These are phyloP conservation scores for Moniliophthora roreri DNA, from an alignment of 1,284 basidiomycete genomes.

Conservation along the genomic window DNA sequence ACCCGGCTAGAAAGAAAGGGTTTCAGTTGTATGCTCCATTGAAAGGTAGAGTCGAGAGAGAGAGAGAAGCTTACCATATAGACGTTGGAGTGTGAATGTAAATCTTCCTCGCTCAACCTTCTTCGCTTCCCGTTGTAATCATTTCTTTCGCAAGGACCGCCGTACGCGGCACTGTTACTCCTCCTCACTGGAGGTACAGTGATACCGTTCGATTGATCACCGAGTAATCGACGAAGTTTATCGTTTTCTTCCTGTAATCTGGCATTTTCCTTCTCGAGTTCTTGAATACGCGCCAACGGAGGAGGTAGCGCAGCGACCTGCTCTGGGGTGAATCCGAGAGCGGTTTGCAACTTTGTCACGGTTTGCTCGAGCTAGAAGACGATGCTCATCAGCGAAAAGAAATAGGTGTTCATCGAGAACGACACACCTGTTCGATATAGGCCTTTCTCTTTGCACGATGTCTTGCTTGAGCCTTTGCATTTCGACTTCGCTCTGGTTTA, in stretches of 20 bases:
- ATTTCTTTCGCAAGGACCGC: slow-evolving; percentile 35
- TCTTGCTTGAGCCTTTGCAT: slow-evolving; percentile 86
- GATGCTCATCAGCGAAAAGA: slow-evolving; percentile 6
- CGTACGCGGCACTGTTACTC: neutral
- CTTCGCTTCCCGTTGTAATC: slow-evolving; percentile 61
- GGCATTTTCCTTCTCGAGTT: slow-evolving; percentile 74
- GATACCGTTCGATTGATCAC: slow-evolving; percentile 33
- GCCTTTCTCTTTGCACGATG: slow-evolving; percentile 93
- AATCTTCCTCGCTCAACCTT: slow-evolving; percentile 49
- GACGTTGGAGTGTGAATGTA: no score
- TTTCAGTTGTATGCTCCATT: no score
- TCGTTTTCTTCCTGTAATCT: slow-evolving; percentile 69
- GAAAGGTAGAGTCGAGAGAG: neutral
- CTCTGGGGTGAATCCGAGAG: slow-evolving; percentile 66
- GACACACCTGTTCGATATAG: slow-evolving; percentile 82
- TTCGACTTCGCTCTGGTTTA: slow-evolving; percentile 77
- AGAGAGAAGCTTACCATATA: slow-evolving; percentile 48
- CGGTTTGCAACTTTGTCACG: slow-evolving; percentile 75
- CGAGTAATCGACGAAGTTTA: slow-evolving; percentile 60
- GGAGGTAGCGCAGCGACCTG: slow-evolving; percentile 69
- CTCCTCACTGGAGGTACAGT: slow-evolving; percentile 28
- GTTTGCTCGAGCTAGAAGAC: slow-evolving; percentile 73
- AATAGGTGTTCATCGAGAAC: slow-evolving; percentile 7
- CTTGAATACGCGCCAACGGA: slow-evolving; percentile 66
- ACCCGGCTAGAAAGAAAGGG: neutral